Conservation (phyloP, 2,329 filamentous ascomycete genomes). For the Amesomyces nigricolor region DNA sequence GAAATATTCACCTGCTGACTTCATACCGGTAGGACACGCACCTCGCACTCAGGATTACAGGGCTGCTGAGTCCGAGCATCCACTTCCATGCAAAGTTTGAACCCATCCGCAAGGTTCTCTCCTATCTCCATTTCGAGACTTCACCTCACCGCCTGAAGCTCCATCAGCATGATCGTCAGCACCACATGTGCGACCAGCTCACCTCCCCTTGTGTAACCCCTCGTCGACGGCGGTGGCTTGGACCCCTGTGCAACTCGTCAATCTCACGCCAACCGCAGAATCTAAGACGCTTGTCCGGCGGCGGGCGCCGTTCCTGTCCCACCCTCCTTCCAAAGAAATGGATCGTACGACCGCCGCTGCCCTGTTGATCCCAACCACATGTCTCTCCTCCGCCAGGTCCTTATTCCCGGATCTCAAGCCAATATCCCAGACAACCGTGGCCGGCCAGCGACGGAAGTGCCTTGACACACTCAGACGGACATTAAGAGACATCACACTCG, state of each 20-base stretch:
- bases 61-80: no score
- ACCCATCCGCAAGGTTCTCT: no score
- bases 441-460: no score
- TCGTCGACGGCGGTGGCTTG: conserved; percentile 9
- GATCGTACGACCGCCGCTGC: background rate
- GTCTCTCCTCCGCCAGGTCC: background rate
- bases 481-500: no score
- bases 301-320: background rate
- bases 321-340: background rate
- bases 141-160: background rate
- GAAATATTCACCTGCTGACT: no score
- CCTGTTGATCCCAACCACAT: background rate
- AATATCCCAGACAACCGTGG: background rate
- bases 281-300: conserved; percentile 1
- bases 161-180: background rate
- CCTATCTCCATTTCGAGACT: no score
- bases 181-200: background rate
- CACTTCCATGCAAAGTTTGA: no score
- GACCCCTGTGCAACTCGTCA: background rate
- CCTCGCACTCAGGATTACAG: no score
- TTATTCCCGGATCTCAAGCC: background rate
- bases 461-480: no score
- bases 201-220: background rate
- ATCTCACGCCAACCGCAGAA: conserved; percentile 3
- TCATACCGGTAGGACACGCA: no score